These are phyloP conservation scores for Metarhizium sp. DNA, from an alignment of 2,329 filamentous ascomycete species.

Conservation along the genomic window DNA sequence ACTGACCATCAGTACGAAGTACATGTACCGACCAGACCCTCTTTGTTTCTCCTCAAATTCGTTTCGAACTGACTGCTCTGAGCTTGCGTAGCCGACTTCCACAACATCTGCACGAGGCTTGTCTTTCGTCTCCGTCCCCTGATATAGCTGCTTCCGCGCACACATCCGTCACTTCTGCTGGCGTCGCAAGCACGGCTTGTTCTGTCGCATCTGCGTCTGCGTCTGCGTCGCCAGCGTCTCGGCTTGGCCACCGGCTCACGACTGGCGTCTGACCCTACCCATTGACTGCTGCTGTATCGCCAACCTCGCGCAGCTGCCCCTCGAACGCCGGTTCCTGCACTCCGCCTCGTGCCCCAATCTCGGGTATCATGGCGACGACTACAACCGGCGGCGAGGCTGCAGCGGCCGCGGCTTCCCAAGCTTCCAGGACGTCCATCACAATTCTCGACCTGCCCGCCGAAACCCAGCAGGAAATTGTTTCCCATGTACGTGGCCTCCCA, in stretches of 20 bases:
- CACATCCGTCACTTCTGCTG: neutral
- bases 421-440: constrained; percentile 12
- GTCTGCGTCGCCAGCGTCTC: neutral
- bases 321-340: neutral
- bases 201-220: neutral
- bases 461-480: constrained; percentile 38
- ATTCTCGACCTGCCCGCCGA: constrained; percentile 37
- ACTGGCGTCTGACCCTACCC: neutral
- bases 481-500: constrained; percentile 28
- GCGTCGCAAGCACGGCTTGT: neutral
- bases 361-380: constrained; percentile 25
- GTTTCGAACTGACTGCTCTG: neutral
- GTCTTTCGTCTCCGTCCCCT: neutral
- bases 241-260: neutral
- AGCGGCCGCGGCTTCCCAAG: neutral
- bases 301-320: constrained; percentile 3
- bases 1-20: neutral
- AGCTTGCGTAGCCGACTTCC: neutral
- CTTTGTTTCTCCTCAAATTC: neutral
- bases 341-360: neutral
- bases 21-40: neutral
- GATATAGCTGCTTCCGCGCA: neutral
- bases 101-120: neutral
- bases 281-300: neutral
- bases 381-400: constrained; percentile 19